These are phyloP conservation scores for Mycena sanguinolenta DNA, from an alignment of 768 basidiomycete genomes.

Conservation along the genomic window DNA sequence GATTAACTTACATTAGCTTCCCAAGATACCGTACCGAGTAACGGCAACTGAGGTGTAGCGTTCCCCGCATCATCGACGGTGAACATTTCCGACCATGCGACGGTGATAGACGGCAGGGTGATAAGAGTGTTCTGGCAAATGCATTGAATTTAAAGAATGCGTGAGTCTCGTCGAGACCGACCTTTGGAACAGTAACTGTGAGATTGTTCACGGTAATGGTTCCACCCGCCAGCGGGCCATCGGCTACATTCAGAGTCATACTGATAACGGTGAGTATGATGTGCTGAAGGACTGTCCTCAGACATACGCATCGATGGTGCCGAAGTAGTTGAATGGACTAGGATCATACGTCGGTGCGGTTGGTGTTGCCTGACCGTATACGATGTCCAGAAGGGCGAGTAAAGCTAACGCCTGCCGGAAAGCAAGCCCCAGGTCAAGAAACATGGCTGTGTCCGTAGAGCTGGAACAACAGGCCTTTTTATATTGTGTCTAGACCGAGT, in stretches of 20 bases:
- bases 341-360: too few relatives aligned
- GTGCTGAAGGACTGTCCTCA: background rate
- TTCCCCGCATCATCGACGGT: too few relatives aligned
- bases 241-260: background rate
- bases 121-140: constrained; percentile 15
- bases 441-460: too few relatives aligned
- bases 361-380: background rate
- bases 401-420: constrained; percentile 5
- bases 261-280: background rate
- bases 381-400: background rate
- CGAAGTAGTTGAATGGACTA: constrained; percentile 10
- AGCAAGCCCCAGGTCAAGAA: too few relatives aligned
- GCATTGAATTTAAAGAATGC: too few relatives aligned
- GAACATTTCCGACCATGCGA: too few relatives aligned
- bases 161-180: background rate
- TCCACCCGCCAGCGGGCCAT: constrained; percentile 7
- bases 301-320: constrained; percentile 1
- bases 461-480: too few relatives aligned
- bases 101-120: too few relatives aligned
- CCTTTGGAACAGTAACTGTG: constrained; percentile 12
- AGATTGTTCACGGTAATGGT: constrained; percentile 10
- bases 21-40: constrained; percentile 25
- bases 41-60: constrained; percentile 6
- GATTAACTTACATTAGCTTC: constrained; percentile 7
- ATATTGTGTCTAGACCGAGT: too few relatives aligned